A percentile compares a stretch with the other conserved stretches of the same genome.
Conservation (phyloP, 169 alveolate species). For the Plasmodium inui region DNA sequence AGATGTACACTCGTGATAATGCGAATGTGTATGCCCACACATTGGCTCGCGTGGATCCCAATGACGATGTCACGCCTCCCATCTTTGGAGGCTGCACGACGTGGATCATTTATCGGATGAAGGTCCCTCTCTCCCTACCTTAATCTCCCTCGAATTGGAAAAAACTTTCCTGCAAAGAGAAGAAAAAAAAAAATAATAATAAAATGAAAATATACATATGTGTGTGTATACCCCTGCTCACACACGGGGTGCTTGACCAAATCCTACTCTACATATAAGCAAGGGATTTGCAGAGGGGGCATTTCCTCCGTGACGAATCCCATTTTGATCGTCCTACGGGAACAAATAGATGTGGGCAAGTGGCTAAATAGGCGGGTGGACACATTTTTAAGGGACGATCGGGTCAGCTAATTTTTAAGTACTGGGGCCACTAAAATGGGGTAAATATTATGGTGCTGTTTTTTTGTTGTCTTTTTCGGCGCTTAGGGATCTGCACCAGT, state of each 20-base stretch:
- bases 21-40: neutral
- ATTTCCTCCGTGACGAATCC: constrained; percentile 57
- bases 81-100: neutral
- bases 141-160: constrained; percentile 33
- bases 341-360: neutral
- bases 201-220: neutral
- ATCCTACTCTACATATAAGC: constrained; percentile 65
- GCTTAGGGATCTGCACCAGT: neutral
- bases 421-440: neutral
- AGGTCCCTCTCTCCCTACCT: constrained; percentile 25
- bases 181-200: neutral
- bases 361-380: neutral
- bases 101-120: neutral
- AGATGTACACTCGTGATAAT: neutral
- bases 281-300: constrained; percentile 51
- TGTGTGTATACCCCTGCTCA: neutral
- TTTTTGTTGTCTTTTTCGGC: neutral
- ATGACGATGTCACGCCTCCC: neutral
- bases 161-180: constrained; percentile 2
- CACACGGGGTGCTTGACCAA: neutral
- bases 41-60: neutral
- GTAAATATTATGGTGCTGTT: neutral
- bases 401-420: neutral
- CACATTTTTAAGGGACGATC: neutral
- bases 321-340: constrained; percentile 61